phyloP scores from a whole-genome alignment of 257 asterid genomes.

The Handroanthus guayacan region DNA sequence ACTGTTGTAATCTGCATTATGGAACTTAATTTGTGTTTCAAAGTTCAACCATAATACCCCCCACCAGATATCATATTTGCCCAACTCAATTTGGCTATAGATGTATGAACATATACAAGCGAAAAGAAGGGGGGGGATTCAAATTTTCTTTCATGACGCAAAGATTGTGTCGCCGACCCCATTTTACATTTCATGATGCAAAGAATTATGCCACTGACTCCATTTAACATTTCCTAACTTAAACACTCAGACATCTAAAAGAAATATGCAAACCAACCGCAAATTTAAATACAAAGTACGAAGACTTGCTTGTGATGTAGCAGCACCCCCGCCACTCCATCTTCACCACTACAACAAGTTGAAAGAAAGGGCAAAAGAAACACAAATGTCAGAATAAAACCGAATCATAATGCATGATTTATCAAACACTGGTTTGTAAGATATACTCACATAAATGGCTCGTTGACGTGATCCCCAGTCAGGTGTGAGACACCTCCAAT shows the following conservation, averaged over 20 bases:
- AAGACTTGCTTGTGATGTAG: conserved; percentile 99
- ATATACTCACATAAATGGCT: conserved; percentile 89
- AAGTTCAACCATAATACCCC: not conserved
- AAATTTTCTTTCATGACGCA: conserved; percentile 10
- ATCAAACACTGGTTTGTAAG: conserved; percentile 19
- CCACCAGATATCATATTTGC: not conserved
- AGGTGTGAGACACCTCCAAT: conserved; percentile 91
- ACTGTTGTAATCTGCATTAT: not conserved
- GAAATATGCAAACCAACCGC: conserved; percentile 61
- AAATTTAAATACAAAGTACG: conserved; percentile 62
- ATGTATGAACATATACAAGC: not conserved
- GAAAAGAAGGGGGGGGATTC: not conserved
- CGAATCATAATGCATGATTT: conserved; percentile 8
- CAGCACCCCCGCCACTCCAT: conserved; percentile 98
- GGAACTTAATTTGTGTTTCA: not conserved
- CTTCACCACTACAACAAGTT: conserved; percentile 69
- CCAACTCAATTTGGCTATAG: not conserved
- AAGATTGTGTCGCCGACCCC: not conserved
- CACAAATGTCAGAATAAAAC: conserved; percentile 37
- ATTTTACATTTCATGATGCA: conserved; percentile 3
- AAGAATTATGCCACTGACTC: conserved; percentile 12
- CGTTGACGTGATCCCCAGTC: conserved; percentile 93
- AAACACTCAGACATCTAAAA: conserved; percentile 31
- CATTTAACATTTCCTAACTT: conserved; percentile 25
- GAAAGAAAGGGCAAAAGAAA: conserved; percentile 28